Base-by-base conservation (phyloP, 2,329 filamentous ascomycete species). In the Exophiala sideris region DNA sequence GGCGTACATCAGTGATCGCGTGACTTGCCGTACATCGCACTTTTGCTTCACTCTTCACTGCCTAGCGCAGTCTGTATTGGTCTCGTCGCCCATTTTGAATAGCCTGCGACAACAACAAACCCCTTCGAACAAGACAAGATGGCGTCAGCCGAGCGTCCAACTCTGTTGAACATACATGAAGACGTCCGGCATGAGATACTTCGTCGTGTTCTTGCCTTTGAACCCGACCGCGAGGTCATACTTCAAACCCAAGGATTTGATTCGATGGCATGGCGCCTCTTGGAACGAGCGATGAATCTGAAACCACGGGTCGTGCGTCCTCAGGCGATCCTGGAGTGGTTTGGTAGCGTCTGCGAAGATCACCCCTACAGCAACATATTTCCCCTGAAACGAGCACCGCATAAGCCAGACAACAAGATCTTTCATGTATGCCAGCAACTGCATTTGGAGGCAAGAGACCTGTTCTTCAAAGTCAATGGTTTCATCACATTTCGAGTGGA, bases 151-250 rank as follows among this genome's bases (percentile, higher is more conserved):
- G 18, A 8, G 34, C n/a, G 7, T 8, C 44, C 44, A 14, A 32
- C 44, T n/a, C 44, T 46, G 14, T 16, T 32, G 24, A 46, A 24
- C 10, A n/a, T 46, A 12, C 14, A 32, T 24, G 12, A n/a, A 12
- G 44, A 46, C 16, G 18, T 46, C n/a, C 44, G 44, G 16, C 44
- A 20, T 14, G 32, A 46, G 44, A 46, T 46, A 3, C 29, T 46
- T 14, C 29, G 44, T 16, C 32, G 35, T 16, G 14, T 34, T 14
- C 32, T 46, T 10, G 24, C 24, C 24, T 29, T 29, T 29, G 24
- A 29, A 29, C 24, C 24, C 24, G 24, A 29, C 24, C 24, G 24
- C 24, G 24, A 29, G 7, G 24, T 29, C 24, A 8, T 29, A 29
- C 5, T 8, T 29, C 24, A 29, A 29, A 5, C 24, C 24, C 24